Evolutionary conservation across 805 yeast species (phyloP).

Genomic region (Lipomyces japonicus): DNA sequence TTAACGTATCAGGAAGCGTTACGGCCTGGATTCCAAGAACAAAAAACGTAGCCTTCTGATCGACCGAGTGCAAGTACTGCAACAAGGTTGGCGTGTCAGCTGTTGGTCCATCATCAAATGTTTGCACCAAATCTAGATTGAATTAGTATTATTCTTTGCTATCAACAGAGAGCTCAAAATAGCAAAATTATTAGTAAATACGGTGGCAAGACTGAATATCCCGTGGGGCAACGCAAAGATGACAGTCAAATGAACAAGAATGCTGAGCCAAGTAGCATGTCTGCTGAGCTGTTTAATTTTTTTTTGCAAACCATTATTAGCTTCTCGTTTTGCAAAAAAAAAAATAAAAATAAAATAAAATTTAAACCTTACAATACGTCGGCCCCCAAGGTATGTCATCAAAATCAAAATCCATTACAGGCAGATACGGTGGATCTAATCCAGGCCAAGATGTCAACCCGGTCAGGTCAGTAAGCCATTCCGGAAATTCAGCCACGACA

Average conservation of each 20-base stretch:
- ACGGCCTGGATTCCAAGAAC: slow-evolving; percentile 80
- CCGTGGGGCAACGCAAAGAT: slow-evolving; percentile 18
- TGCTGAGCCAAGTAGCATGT: slow-evolving; percentile 10
- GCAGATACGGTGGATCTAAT: slow-evolving; percentile 19
- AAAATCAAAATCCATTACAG: slow-evolving; percentile 16
- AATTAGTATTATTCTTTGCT: neutral
- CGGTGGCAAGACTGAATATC: slow-evolving; percentile 19
- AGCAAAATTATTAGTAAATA: neutral
- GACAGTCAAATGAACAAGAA: slow-evolving; percentile 21
- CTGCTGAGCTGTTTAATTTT: slow-evolving; percentile 9
- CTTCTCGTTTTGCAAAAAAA: neutral
- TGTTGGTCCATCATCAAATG: slow-evolving; percentile 95
- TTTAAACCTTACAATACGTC: slow-evolving; percentile 8
- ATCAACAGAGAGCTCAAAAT: neutral
- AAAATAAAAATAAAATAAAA: neutral
- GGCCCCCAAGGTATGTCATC: slow-evolving; percentile 10
- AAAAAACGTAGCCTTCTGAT: slow-evolving; percentile 67
- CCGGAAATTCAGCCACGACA: slow-evolving; percentile 12
- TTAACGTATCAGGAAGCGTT: slow-evolving; percentile 68
- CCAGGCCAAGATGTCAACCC: slow-evolving; percentile 20
- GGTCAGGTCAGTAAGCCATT: slow-evolving; percentile 18
- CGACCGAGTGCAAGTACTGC: slow-evolving; percentile 44
- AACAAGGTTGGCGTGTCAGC: slow-evolving; percentile 62
- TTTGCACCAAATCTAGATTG: slow-evolving; percentile 56
- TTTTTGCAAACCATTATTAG: neutral